phyloP scores from a whole-genome alignment of 805 yeast genomes.

The Lachancea dasiensis region DNA sequence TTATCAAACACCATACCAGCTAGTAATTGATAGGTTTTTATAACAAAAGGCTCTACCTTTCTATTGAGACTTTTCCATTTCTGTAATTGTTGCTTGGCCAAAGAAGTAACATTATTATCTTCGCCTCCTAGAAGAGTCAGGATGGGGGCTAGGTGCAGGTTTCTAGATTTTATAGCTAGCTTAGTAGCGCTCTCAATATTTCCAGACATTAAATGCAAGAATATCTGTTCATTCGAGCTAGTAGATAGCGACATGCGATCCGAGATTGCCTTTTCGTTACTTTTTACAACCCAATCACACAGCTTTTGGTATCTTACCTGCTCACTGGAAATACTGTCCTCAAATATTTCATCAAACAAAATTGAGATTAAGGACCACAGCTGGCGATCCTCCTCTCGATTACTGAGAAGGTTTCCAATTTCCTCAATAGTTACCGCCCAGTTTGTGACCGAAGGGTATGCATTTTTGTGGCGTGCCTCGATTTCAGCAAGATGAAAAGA shows the following conservation, averaged over 20 bases:
- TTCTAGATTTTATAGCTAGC: slow-evolving; percentile 53
- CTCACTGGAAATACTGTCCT: neutral
- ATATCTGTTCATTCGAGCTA: slow-evolving; percentile 47
- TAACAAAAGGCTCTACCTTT: slow-evolving; percentile 44
- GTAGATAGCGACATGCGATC: slow-evolving; percentile 25
- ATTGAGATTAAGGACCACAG: slow-evolving; percentile 56
- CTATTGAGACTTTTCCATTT: slow-evolving; percentile 52
- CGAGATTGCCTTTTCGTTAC: slow-evolving; percentile 35
- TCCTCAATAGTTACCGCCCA: slow-evolving; percentile 33
- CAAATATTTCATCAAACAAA: slow-evolving; percentile 44
- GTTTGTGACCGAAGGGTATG: slow-evolving; percentile 35
- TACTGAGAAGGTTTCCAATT: slow-evolving; percentile 13
- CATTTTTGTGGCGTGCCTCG: slow-evolving; percentile 25
- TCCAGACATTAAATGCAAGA: slow-evolving; percentile 45
- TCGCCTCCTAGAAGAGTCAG: slow-evolving; percentile 69
- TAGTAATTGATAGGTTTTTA: slow-evolving; percentile 59
- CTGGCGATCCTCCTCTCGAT: slow-evolving; percentile 24
- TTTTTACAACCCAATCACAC: slow-evolving; percentile 50
- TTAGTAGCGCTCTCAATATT: slow-evolving; percentile 57
- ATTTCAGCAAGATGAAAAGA: slow-evolving; percentile 25
- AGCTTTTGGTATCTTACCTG: slow-evolving; percentile 37
- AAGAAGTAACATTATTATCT: slow-evolving; percentile 46
- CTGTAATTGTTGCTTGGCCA: slow-evolving; percentile 57
- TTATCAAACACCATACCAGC: slow-evolving; percentile 42
- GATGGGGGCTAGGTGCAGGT: slow-evolving; percentile 64